phyloP scores from a whole-genome alignment of 1,284 basidiomycete species.

The Porogramme epimiltina region DNA sequence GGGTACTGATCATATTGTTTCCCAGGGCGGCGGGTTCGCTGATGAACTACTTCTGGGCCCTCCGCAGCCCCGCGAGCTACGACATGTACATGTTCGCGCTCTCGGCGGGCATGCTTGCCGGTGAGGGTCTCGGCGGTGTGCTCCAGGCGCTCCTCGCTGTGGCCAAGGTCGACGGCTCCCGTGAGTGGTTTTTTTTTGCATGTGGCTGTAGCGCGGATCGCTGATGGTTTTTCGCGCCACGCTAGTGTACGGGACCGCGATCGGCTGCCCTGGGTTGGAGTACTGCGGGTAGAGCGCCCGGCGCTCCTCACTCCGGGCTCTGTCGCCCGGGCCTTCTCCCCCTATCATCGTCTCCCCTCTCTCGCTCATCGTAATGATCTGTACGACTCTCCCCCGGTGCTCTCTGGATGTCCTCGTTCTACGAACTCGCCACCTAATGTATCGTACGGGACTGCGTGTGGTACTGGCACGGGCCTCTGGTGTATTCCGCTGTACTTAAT shows the following conservation, averaged over 20 bases:
- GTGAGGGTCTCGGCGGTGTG: conserved; percentile 72
- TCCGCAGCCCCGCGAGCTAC: conserved; percentile 43
- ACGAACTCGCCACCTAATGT: too few relatives aligned
- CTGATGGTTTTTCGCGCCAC: conserved; percentile 2
- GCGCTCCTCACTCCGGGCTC: background rate
- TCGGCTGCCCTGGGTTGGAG: conserved; percentile 50
- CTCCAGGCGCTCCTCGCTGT: conserved; percentile 60
- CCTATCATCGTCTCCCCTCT: too few relatives aligned
- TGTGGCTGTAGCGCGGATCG: background rate
- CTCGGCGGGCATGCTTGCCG: conserved; percentile 62
- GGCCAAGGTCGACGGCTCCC: conserved; percentile 48
- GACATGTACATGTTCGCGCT: conserved; percentile 68
- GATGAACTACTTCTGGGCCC: conserved; percentile 53
- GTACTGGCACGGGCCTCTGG: too few relatives aligned
- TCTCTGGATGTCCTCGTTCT: too few relatives aligned
- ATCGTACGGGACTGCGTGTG: too few relatives aligned
- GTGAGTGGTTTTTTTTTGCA: conserved; percentile 33
- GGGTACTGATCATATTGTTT: background rate
- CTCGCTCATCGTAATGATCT: too few relatives aligned
- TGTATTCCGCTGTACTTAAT: too few relatives aligned
- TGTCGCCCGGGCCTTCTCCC: too few relatives aligned
- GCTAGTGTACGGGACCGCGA: conserved; percentile 46
- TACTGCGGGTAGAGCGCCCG: conserved; percentile 44
- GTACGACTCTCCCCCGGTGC: too few relatives aligned
- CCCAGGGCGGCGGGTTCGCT: conserved; percentile 40